Evolutionary conservation across 768 basidiomycete genomes (phyloP), one percentile per base, ranked within the genome.

Genomic region (Ramaria rubella): DNA sequence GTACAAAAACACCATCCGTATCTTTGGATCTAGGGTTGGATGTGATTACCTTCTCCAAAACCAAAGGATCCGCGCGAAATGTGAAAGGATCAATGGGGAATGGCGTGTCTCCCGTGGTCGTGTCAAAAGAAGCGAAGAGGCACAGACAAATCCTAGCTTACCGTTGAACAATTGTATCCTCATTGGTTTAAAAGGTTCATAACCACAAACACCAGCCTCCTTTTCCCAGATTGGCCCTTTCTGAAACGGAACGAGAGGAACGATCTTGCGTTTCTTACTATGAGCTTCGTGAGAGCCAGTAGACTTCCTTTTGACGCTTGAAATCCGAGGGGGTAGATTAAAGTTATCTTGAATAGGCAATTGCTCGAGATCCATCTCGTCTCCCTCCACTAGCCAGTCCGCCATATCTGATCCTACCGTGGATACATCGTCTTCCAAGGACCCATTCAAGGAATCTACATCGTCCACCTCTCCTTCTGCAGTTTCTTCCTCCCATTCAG

Each of bases 401-500:
- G 90, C 90, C 60, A 83, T 63, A 57, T 93, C 91, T 12, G 86
- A 90, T 65, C 88, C 89, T 2, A 73, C 75, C 29, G 81, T 85
- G 4, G 78, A 83, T 14, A 82, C 86, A 12, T 77, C 85, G 15
- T 90, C 89, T 5, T 87, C 85, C 6, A 77, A 72, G 9, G 61
- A 51, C 19, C 64, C 76, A 33, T 72, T 73, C 40, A 75, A 75
- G 5, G 55, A 56, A 6, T 86, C 80, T 54, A 89, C 86, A 49
- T 90, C 89, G 49, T 86, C 90, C 11, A 82, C 89, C 85, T 90
- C 29, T 3, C 78, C 81, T 12, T 92, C 56, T 87, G 89, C 60
- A n/a, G n/a, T n/a, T 92, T 94, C 93, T 57, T 87, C 89, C 60
- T 92, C 91, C 96, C 96, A 98, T 63, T 98, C 96, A 63, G 86